phyloP scores from a whole-genome alignment of 768 basidiomycete genomes.

The Termitomyces sp. region DNA sequence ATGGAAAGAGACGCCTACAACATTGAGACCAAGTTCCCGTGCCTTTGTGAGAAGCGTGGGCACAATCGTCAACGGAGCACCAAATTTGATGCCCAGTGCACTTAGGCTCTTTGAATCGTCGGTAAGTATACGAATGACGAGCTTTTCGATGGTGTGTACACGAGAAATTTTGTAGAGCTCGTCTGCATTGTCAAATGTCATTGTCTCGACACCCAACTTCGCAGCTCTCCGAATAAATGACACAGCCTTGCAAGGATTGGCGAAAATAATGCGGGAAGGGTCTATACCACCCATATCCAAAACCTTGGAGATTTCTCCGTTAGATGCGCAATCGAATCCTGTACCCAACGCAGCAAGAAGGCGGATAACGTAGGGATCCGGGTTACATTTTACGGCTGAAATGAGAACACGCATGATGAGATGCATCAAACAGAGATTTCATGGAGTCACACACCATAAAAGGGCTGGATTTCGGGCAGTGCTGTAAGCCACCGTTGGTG shows the following conservation, averaged over 20 bases:
- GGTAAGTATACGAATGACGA: conserved; percentile 91
- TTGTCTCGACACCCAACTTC: conserved; percentile 77
- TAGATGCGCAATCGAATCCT: conserved; percentile 97
- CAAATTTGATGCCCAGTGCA: conserved; percentile 92
- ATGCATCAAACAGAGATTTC: neutral
- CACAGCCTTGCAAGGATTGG: conserved; percentile 96
- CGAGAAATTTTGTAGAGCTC: conserved; percentile 92
- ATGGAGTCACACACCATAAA: conserved; percentile 71
- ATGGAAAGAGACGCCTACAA: conserved; percentile 96
- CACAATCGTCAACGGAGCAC: conserved; percentile 79
- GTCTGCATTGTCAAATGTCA: conserved; percentile 99
- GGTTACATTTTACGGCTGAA: conserved; percentile 96
- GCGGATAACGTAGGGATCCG: conserved; percentile 90
- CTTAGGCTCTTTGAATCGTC: conserved; percentile 96
- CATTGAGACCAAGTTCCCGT: conserved; percentile 71
- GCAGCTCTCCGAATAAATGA: conserved; percentile 90
- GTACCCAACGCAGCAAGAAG: conserved; percentile 86
- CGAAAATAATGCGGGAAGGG: conserved; percentile 88
- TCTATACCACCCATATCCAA: conserved; percentile 69
- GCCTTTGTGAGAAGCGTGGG: conserved; percentile 79
- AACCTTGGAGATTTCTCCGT: conserved; percentile 84
- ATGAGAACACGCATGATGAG: conserved; percentile 7
- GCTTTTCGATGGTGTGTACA: conserved; percentile 73
- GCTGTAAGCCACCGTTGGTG: conserved; percentile 76
- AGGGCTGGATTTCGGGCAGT: conserved; percentile 86